phyloP scores from a whole-genome alignment of 2,329 filamentous ascomycete species.

The Colletotrichum higginsianum region DNA sequence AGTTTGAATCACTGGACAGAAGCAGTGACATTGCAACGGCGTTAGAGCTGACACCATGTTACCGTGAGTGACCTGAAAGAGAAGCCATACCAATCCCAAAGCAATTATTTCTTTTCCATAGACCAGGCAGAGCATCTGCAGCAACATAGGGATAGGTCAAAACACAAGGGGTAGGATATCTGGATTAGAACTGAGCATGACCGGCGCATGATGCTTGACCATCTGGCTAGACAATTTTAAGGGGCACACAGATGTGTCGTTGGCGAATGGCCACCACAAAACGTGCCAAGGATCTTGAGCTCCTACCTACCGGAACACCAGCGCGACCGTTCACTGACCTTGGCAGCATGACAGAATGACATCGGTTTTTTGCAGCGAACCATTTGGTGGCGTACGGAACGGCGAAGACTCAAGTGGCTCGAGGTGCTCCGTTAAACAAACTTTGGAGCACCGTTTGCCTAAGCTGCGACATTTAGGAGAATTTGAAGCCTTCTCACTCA shows the following conservation, averaged over 20 bases:
- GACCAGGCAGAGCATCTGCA: neutral
- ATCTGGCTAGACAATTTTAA: neutral
- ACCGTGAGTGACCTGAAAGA: neutral
- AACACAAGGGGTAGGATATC: neutral
- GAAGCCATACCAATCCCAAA: neutral
- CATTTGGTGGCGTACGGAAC: neutral
- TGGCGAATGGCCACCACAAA: neutral
- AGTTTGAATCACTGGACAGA: too few relatives aligned
- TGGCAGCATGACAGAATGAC: neutral
- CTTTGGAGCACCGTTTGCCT: neutral
- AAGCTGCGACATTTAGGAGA: neutral
- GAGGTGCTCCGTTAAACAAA: neutral
- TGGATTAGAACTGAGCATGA: neutral
- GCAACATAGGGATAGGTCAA: neutral
- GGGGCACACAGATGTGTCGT: neutral
- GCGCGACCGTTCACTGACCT: neutral
- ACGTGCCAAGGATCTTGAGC: neutral
- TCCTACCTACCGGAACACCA: neutral
- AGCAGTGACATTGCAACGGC: neutral
- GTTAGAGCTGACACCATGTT: neutral
- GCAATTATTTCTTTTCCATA: neutral
- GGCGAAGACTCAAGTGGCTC: neutral
- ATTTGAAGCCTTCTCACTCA: neutral
- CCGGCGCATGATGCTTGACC: neutral
- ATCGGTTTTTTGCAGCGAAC: neutral